Conservation (phyloP, 495 filamentous ascomycete genomes). For the Podospora comata region DNA sequence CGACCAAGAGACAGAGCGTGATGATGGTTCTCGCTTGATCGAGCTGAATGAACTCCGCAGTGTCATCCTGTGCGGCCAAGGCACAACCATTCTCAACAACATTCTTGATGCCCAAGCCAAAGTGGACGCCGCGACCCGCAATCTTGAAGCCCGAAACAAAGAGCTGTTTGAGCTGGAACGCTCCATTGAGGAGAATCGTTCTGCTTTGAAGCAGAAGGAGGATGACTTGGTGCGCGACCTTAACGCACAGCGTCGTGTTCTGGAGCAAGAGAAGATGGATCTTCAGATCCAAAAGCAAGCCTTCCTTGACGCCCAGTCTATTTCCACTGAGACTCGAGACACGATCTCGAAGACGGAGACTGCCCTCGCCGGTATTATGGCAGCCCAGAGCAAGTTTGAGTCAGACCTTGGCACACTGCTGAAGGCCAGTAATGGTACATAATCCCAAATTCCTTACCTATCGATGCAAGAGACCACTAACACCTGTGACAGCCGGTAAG, state of each 20-base stretch:
- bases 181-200: neutral
- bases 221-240: neutral
- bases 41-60: neutral
- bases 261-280: neutral
- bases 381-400: neutral
- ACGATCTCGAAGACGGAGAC: neutral
- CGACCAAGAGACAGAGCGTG: neutral
- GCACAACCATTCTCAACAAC: neutral
- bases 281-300: neutral
- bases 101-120: neutral
- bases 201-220: neutral
- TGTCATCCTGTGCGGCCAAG: neutral
- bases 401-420: neutral
- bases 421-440: neutral
- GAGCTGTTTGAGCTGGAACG: neutral
- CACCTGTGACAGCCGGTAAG: too few relatives aligned
- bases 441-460: too few relatives aligned
- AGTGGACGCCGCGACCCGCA: neutral
- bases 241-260: neutral
- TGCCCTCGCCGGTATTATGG: neutral
- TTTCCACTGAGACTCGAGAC: neutral
- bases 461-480: neutral
- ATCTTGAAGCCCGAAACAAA: neutral
- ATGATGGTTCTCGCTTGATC: neutral
- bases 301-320: neutral